Conservation (phyloP, 2,329 filamentous ascomycete genomes). For the Diaporthe nobilis region DNA sequence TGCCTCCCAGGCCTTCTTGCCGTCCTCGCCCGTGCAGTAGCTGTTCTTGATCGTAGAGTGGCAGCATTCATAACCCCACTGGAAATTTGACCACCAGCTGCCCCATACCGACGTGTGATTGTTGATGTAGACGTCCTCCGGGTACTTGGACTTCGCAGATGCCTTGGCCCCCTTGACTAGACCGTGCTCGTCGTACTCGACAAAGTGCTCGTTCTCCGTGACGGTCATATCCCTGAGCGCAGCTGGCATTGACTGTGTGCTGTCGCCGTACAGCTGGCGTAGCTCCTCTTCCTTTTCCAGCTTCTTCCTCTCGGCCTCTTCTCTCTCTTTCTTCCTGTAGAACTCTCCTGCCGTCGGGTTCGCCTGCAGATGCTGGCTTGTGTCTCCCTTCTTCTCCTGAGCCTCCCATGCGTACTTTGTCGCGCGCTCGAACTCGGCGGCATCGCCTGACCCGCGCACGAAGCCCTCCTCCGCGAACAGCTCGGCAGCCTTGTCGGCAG, state of each 20-base stretch:
- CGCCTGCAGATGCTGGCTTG: slow-evolving; percentile 90
- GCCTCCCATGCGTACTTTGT: slow-evolving; percentile 95
- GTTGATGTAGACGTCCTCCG: slow-evolving; percentile 88
- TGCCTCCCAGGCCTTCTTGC: slow-evolving; percentile 84
- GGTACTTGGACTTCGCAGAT: slow-evolving; percentile 88
- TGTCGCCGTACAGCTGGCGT: slow-evolving; percentile 84
- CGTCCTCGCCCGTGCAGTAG: slow-evolving; percentile 95
- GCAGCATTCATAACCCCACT: slow-evolving; percentile 97
- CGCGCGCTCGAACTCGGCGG: slow-evolving; percentile 90
- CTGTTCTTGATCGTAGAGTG: slow-evolving; percentile 95
- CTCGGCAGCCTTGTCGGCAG: slow-evolving; percentile 82
- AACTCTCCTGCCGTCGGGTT: slow-evolving; percentile 96
- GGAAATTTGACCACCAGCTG: slow-evolving; percentile 96
- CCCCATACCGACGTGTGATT: slow-evolving; percentile 96
- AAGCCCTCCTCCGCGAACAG: slow-evolving; percentile 95
- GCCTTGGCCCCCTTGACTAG: slow-evolving; percentile 89
- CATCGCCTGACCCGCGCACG: slow-evolving; percentile 89
- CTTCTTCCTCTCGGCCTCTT: slow-evolving; percentile 79
- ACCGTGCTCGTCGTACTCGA: slow-evolving; percentile 95
- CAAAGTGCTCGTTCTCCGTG: slow-evolving; percentile 85
- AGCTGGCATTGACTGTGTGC: slow-evolving; percentile 69
- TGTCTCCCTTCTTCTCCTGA: slow-evolving; percentile 84
- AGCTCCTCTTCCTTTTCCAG: slow-evolving; percentile 78
- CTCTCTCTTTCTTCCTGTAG: slow-evolving; percentile 82
- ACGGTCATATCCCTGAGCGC: slow-evolving; percentile 77